A percentile compares a stretch with the other conserved stretches of the same genome.
Evolutionary conservation across 164 flowering plant genomes (phyloP).

Genomic region (Houttuynia cordata): DNA sequence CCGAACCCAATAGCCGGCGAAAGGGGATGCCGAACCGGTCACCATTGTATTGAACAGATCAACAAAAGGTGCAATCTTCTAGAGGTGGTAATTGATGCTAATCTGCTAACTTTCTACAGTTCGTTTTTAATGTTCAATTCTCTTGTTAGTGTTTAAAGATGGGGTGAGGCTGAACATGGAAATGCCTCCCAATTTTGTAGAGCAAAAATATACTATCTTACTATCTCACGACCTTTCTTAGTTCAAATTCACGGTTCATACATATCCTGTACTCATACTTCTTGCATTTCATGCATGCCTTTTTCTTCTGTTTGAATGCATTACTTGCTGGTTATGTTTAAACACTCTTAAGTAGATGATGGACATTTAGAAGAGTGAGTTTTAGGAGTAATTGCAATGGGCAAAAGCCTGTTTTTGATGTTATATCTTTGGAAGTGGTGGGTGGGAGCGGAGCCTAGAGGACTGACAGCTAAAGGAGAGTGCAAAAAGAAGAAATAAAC

Average conservation of each 20-base stretch:
- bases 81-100: background rate
- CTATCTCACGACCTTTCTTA: background rate
- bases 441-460: background rate
- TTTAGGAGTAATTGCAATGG: background rate
- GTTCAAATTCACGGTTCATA: background rate
- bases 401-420: background rate
- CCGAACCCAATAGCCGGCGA: conserved; percentile 36
- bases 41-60: conserved; percentile 42
- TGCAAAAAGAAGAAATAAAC: background rate
- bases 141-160: conserved; percentile 9
- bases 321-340: background rate
- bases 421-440: background rate
- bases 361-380: background rate
- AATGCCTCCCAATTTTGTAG: conserved; percentile 31
- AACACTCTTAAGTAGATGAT: background rate
- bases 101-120: background rate
- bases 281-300: background rate
- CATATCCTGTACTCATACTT: conserved; percentile 1
- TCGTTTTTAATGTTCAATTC: background rate
- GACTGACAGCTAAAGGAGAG: background rate
- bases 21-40: conserved; percentile 64
- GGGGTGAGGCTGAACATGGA: background rate
- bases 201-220: background rate
- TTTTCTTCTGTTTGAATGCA: background rate
- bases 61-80: background rate